phyloP scores from a whole-genome alignment of 2,329 filamentous ascomycete genomes.

The Penicillium sp. region DNA sequence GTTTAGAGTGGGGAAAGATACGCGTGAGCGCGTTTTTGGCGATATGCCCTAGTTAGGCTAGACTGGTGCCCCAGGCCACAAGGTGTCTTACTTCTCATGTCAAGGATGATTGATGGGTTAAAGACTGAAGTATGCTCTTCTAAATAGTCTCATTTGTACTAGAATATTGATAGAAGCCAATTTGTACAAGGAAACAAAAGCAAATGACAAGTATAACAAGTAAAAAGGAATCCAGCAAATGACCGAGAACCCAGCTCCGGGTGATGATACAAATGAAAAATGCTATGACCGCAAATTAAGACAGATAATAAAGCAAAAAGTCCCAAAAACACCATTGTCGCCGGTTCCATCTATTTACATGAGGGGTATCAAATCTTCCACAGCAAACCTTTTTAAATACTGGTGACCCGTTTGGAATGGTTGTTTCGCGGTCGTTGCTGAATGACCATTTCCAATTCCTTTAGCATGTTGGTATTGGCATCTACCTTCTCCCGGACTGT shows the following conservation, averaged over 20 bases:
- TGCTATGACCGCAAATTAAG: conserved; percentile 1
- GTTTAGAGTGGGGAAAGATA: conserved; percentile 28
- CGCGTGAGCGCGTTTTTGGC: conserved; percentile 30
- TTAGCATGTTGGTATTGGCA: conserved; percentile 83
- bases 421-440: conserved; percentile 52
- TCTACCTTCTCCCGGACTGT: conserved; percentile 72
- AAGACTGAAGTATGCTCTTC: not conserved
- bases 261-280: conserved; percentile 4
- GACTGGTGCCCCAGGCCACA: conserved; percentile 19
- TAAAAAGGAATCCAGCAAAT: not conserved
- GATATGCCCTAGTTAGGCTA: conserved; percentile 33
- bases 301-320: conserved; percentile 10
- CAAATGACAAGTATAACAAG: not conserved
- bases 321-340: conserved; percentile 29
- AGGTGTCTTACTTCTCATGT: conserved; percentile 2
- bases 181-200: conserved; percentile 1
- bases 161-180: not conserved
- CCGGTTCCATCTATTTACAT: conserved; percentile 35
- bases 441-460: conserved; percentile 90
- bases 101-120: not conserved
- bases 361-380: conserved; percentile 33
- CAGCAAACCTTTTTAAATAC: conserved; percentile 35
- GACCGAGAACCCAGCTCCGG: not conserved
- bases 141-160: not conserved
- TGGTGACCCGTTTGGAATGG: conserved; percentile 45